Evolutionary conservation across 345 rosid genomes (phyloP).

Genomic region (Moricandia moricandioides): DNA sequence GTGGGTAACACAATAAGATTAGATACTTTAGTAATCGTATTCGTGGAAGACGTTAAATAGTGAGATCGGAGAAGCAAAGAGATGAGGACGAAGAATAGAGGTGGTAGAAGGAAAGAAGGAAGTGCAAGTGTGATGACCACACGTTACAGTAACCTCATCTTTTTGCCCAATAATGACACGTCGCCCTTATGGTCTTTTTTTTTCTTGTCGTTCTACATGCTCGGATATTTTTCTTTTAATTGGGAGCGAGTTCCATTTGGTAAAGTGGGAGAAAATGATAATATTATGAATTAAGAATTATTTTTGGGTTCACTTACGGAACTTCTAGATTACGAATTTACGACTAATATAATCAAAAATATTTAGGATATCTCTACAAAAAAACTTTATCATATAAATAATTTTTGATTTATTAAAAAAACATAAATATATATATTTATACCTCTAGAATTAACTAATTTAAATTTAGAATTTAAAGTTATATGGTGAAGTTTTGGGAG

Average conservation of each 20-base stretch:
- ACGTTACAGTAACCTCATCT: conserved; percentile 82
- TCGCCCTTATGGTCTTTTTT: conserved; percentile 33
- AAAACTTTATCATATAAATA: too few relatives aligned
- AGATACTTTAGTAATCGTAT: not conserved
- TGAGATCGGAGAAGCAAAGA: not conserved
- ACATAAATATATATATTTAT: too few relatives aligned
- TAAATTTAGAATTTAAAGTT: too few relatives aligned
- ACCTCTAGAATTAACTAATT: too few relatives aligned
- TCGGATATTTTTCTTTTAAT: conserved; percentile 9
- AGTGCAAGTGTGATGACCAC: conserved; percentile 72
- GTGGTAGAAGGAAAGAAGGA: conserved; percentile 21
- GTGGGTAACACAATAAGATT: not conserved
- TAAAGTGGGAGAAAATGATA: not conserved
- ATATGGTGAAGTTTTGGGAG: too few relatives aligned
- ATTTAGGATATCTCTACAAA: too few relatives aligned
- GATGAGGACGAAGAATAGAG: conserved; percentile 1
- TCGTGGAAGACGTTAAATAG: conserved; percentile 25
- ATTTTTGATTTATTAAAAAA: too few relatives aligned
- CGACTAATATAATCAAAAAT: too few relatives aligned
- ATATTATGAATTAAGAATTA: not conserved
- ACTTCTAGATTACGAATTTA: too few relatives aligned
- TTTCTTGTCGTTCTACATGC: not conserved
- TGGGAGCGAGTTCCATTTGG: not conserved
- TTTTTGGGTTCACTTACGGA: too few relatives aligned
- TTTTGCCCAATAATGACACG: conserved; percentile 40